Conservation (phyloP, 2,329 filamentous ascomycete species). For the Ceratocystis destructans region DNA sequence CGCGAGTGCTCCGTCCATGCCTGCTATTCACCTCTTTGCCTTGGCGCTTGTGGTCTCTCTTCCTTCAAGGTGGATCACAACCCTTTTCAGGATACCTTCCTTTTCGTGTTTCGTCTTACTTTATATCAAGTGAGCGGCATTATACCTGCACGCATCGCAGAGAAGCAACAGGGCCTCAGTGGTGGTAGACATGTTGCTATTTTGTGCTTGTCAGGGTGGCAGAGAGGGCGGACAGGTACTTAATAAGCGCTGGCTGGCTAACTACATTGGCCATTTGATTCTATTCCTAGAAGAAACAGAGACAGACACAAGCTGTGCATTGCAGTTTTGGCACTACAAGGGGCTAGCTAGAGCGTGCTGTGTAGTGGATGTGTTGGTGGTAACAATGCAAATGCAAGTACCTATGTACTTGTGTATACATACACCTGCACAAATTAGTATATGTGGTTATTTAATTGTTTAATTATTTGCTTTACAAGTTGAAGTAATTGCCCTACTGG, state of each 20-base stretch:
- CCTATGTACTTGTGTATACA: background rate
- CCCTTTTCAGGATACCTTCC: background rate
- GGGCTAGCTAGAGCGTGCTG: background rate
- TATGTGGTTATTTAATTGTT: background rate
- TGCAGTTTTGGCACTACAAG: background rate
- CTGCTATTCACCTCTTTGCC: background rate
- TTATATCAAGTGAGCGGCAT: background rate
- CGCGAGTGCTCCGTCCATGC: background rate
- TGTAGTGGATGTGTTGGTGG: background rate
- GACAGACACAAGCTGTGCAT: background rate
- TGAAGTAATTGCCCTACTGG: no score
- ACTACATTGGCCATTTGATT: background rate
- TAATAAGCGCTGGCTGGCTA: background rate
- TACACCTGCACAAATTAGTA: background rate
- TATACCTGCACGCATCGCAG: background rate
- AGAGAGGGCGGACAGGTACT: background rate
- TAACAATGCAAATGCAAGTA: background rate
- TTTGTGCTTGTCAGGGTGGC: background rate
- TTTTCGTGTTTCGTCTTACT: constrained; percentile 3
- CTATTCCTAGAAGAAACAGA: background rate
- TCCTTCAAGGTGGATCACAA: background rate
- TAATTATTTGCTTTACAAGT: no score
- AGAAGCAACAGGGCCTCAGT: background rate
- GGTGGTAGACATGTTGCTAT: background rate
- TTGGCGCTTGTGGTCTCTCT: background rate